Evolutionary conservation across 495 filamentous ascomycete genomes (phyloP).

Genomic region (Lichenothelia convexa): DNA sequence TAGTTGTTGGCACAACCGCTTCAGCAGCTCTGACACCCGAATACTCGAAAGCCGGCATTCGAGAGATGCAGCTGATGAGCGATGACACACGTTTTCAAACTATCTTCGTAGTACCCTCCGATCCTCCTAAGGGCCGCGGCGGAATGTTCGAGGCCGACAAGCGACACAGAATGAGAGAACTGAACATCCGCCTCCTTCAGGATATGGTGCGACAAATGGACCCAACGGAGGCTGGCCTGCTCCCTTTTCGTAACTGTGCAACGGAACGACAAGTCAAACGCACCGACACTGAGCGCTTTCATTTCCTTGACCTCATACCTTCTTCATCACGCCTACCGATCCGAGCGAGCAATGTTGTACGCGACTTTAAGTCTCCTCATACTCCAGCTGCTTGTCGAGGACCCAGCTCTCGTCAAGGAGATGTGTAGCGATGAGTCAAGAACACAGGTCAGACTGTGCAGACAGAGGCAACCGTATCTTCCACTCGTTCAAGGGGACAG

Average conservation of each 20-base stretch:
- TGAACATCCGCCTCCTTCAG: too few species aligned
- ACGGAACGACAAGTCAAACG: constrained; percentile 42
- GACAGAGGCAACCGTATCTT: constrained; percentile 78
- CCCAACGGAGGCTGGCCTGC: constrained; percentile 92
- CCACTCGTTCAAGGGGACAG: constrained; percentile 55
- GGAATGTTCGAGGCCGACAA: too few species aligned
- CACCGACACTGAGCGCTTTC: constrained; percentile 64
- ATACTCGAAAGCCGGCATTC: constrained; percentile 32
- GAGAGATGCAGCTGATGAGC: constrained; percentile 24
- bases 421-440: constrained; percentile 70
- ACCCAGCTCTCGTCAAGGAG: constrained; percentile 63
- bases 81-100: constrained; percentile 29
- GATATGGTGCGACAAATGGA: too few species aligned
- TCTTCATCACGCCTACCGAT: constrained; percentile 80
- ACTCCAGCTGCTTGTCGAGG: constrained; percentile 75
- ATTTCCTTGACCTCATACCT: constrained; percentile 84
- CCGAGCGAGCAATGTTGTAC: constrained; percentile 57
- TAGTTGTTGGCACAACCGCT: constrained; percentile 58
- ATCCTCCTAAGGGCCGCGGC: too few species aligned
- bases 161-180: too few species aligned
- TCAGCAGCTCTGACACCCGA: constrained; percentile 30
- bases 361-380: constrained; percentile 66
- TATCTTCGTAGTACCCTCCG: too few species aligned
- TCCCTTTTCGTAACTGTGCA: constrained; percentile 53
- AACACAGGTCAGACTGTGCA: constrained; percentile 60